These are phyloP conservation scores for Magnaporthiopsis poae DNA, from an alignment of 2,329 filamentous ascomycete genomes.

Conservation along the genomic window DNA sequence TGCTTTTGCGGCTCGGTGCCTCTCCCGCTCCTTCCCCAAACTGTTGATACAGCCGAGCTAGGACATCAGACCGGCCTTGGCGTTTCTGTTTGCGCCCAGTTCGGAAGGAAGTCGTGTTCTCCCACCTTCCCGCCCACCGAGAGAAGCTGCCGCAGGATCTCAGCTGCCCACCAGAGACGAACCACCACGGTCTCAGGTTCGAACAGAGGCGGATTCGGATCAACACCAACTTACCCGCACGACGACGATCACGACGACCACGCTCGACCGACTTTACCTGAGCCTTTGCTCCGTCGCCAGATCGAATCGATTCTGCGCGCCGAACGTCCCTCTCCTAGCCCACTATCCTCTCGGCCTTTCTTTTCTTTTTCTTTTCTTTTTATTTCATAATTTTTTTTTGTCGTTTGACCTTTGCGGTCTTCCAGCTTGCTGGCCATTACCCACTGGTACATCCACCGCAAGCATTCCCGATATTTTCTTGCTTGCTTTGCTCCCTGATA, in stretches of 20 bases:
- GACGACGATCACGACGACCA: background rate
- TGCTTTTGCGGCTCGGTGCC: background rate
- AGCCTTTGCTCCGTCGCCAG: background rate
- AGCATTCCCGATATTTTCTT: background rate
- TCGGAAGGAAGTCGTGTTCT: background rate
- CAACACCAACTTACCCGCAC: background rate
- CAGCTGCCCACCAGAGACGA: too few species aligned
- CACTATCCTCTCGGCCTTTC: background rate
- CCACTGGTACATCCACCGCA: background rate
- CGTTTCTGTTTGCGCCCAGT: background rate
- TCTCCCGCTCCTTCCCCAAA: background rate
- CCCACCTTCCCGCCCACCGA: too few species aligned
- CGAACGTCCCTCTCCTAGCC: background rate
- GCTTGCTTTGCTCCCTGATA: background rate
- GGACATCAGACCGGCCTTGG: background rate
- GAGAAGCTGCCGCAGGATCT: background rate
- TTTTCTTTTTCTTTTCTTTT: background rate
- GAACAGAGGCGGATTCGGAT: too few species aligned
- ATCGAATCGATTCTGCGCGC: background rate
- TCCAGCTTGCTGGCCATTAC: background rate
- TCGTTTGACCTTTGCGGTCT: too few species aligned
- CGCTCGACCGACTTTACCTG: background rate
- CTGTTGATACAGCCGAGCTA: background rate
- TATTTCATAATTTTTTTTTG: background rate
- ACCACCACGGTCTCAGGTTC: too few species aligned